Evolutionary conservation across 2,329 filamentous ascomycete species (phyloP), one percentile per base, ranked within the genome.

Genomic region (Cladophialophora exuberans): DNA sequence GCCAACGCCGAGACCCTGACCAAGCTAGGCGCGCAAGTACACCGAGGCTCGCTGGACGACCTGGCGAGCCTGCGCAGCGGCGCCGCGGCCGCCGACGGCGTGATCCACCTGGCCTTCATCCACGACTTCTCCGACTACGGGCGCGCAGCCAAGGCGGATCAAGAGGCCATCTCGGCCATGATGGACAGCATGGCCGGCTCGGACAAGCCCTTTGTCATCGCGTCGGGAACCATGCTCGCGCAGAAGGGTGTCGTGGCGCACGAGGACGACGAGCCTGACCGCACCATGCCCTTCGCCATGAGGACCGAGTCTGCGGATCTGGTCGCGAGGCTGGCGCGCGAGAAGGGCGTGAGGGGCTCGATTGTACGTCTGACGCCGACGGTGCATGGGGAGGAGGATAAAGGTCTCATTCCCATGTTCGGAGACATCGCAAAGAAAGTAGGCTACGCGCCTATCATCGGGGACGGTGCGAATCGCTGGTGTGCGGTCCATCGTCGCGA

Each of bases 71-170:
- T 78, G 43, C 65, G 62, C 38, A 61, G 47, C 26, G 70, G 66
- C 10, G 72, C 72, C 3, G 51, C 59, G 1, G 59, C 61, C 1
- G 65, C 65, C 7, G 74, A 77, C 39, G 73, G 66, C 11, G 69
- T 73, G 30, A 68, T 76, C 51, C 72, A 77, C 51, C 67, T 76
- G 4, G 75, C 72, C 23, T 77, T 77, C 57, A 62, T 68, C 25
- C 70, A 75, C 62, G 68, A 76, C 62, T 75, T 77, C 61, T 61
- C 64, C 48, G 62, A 72, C 43, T 71, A 67, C 38, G 58, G 56
- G 2, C 59, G 57, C 25, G 39, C 60, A 25, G 65, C 67, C 23
- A 58, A 59, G 2, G 64, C 58, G 0, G 75, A 78, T 49, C 60
- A 62, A 1, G 62, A 51, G 0, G 73, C 73, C 18, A 71, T 78